Evolutionary conservation across 140 eudicot genomes (phyloP), one percentile per base, ranked within the genome.

Genomic region (Erigeron philadelphicus): DNA sequence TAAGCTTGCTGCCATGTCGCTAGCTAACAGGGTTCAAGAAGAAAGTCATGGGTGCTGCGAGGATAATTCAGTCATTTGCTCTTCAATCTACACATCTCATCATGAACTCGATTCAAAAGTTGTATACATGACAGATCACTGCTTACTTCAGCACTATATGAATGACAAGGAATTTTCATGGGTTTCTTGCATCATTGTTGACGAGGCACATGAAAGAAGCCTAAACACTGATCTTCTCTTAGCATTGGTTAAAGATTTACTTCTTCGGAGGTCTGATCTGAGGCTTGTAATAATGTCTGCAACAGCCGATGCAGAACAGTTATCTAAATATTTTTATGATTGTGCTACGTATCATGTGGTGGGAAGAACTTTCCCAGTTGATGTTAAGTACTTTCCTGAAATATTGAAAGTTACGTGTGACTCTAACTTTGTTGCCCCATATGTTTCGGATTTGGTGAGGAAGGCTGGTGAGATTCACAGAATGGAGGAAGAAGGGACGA

Each of bases 131-230:
- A 92, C 98, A 13, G 98, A 92, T 57, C 95, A 92, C 80, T 89
- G 98, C 78, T 71, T 92, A 61, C 79, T 92, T 76, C 98, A 86
- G 81, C 93, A 86, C 57, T 92, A 82, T 81, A 80, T 92, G 89
- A 81, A 71, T 7, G 95, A 88, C 69, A 76, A 79, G 80, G 79
- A 73, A 12, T 74, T 92, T 16, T 83, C 89, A 25, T 68, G 79
- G 80, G 71, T 85, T 16, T 92, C 98, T 9, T 92, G 98, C 82
- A 84, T 92, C 57, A 79, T 92, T 46, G 85, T 92, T 68, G 98
- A 92, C 7, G 98, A 92, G 71, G 98, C 98, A 67, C 98, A 92
- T 76, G 98, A 92, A 83, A 83, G 98, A 76, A 88, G 95, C 81
- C 70, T 92, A 60, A 88, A 78, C 79, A 92, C 98, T 1, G 98